These are phyloP conservation scores for Exidia glandulosa DNA, from an alignment of 768 basidiomycete genomes.

Conservation along the genomic window DNA sequence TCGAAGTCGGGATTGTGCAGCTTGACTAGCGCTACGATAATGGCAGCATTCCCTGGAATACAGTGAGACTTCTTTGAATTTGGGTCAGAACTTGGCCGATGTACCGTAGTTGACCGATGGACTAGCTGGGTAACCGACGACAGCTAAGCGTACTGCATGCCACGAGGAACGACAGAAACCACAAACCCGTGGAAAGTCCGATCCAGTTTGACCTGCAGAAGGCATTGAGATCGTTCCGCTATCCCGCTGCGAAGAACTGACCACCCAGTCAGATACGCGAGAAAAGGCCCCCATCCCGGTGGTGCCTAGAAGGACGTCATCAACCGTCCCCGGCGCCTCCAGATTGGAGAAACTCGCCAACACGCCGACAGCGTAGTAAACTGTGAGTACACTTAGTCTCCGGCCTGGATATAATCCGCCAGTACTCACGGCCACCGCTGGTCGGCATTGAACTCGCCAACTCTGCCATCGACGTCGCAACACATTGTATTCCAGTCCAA, in stretches of 20 bases:
- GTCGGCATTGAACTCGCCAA: conserved; percentile 6
- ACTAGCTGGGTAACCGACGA: background rate
- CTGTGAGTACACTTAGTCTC: background rate
- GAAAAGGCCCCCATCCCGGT: conserved; percentile 3
- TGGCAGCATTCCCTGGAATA: conserved; percentile 1
- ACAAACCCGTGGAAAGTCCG: background rate
- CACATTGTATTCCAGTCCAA: conserved; percentile 5
- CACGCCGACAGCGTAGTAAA: background rate
- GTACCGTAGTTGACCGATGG: conserved; percentile 4
- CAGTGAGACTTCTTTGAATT: background rate
- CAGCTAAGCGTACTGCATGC: background rate
- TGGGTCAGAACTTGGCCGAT: background rate
- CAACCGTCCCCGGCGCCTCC: background rate
- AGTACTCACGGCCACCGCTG: background rate
- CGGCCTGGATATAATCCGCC: background rate
- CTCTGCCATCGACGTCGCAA: conserved; percentile 5
- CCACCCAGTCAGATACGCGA: conserved; percentile 6
- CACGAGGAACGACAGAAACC: background rate
- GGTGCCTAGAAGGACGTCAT: conserved; percentile 1
- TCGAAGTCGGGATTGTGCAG: conserved; percentile 5
- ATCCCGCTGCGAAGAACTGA: background rate
- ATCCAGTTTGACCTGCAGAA: background rate
- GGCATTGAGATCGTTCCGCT: too few species aligned
- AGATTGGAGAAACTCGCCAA: background rate
- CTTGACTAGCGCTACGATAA: conserved; percentile 3